Percentiles rank a stretch among this genome's conserved stretches.
Conservation (phyloP, 495 filamentous ascomycete genomes). For the Xylaria intraflava region DNA sequence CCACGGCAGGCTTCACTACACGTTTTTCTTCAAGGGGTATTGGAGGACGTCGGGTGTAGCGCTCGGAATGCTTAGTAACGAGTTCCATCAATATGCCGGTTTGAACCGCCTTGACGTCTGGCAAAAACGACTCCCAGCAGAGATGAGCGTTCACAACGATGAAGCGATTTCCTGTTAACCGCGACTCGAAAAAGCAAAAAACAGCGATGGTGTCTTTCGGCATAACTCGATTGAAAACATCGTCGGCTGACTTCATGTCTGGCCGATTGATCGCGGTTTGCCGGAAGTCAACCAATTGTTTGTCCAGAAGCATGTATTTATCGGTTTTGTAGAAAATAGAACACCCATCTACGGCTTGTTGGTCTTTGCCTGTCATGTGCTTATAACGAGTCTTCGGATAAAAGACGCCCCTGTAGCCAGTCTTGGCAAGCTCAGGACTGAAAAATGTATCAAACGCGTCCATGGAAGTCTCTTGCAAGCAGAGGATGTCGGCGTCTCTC, state of each 20-base stretch:
- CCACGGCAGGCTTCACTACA: constrained; percentile 56
- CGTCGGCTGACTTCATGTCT: constrained; percentile 90
- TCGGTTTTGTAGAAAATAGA: constrained; percentile 90
- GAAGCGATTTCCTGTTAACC: constrained; percentile 74
- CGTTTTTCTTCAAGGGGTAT: constrained; percentile 65
- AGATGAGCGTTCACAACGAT: constrained; percentile 92
- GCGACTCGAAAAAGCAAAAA: constrained; percentile 84
- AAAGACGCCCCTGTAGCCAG: constrained; percentile 87
- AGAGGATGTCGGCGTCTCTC: constrained; percentile 81
- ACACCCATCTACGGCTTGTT: constrained; percentile 84
- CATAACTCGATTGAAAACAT: constrained; percentile 97
- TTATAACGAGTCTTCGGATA: constrained; percentile 79
- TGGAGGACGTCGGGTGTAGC: constrained; percentile 67
- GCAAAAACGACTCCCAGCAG: constrained; percentile 83
- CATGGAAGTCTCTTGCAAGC: constrained; percentile 85
- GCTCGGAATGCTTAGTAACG: constrained; percentile 73
- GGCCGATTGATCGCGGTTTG: constrained; percentile 84
- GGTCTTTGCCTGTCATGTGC: constrained; percentile 86
- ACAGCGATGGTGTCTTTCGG: constrained; percentile 93
- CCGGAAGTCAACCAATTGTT: constrained; percentile 87
- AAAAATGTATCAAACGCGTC: constrained; percentile 89
- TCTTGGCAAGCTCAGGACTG: constrained; percentile 68
- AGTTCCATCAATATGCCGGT: constrained; percentile 91
- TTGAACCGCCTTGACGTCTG: constrained; percentile 92
- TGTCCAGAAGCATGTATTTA: constrained; percentile 90